Evolutionary conservation across 495 filamentous ascomycete genomes (phyloP).

Genomic region (Neurospora terricola): DNA sequence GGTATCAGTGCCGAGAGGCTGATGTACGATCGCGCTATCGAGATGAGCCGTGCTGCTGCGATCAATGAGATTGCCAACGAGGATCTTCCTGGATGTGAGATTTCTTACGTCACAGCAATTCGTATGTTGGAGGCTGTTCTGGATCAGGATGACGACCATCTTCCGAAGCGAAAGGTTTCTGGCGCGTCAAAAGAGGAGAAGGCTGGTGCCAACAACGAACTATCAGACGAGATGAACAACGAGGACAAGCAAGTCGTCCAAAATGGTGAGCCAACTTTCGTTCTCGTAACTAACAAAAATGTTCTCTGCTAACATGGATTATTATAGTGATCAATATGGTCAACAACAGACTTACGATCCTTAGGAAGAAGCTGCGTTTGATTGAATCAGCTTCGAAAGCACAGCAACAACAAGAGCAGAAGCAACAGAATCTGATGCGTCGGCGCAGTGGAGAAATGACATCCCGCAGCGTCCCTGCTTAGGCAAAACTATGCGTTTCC

Average conservation of each 20-base stretch:
- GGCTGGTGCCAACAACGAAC: conserved; percentile 35
- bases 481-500: conserved; percentile 8
- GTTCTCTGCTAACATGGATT: conserved; percentile 6
- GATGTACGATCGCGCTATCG: conserved; percentile 95
- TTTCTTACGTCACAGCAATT: conserved; percentile 87
- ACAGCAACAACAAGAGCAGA: conserved; percentile 19
- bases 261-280: conserved; percentile 42
- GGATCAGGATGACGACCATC: conserved; percentile 70
- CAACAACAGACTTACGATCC: conserved; percentile 24
- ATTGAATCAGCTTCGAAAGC: conserved; percentile 34
- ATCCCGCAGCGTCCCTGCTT: conserved; percentile 33
- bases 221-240: conserved; percentile 49
- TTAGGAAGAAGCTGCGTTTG: conserved; percentile 35
- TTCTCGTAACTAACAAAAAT: background rate
- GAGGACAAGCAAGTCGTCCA: conserved; percentile 65
- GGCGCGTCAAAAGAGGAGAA: conserved; percentile 31
- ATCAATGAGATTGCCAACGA: conserved; percentile 92
- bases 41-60: conserved; percentile 90
- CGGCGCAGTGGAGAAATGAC: conserved; percentile 37
- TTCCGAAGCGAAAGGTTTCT: conserved; percentile 30
- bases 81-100: conserved; percentile 79
- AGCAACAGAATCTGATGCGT: conserved; percentile 22
- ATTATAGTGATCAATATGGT: conserved; percentile 38
- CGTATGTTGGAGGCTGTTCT: conserved; percentile 89
- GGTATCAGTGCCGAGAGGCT: conserved; percentile 91